phyloP scores from a whole-genome alignment of 805 yeast species.

The Teunomyces panamensis region DNA sequence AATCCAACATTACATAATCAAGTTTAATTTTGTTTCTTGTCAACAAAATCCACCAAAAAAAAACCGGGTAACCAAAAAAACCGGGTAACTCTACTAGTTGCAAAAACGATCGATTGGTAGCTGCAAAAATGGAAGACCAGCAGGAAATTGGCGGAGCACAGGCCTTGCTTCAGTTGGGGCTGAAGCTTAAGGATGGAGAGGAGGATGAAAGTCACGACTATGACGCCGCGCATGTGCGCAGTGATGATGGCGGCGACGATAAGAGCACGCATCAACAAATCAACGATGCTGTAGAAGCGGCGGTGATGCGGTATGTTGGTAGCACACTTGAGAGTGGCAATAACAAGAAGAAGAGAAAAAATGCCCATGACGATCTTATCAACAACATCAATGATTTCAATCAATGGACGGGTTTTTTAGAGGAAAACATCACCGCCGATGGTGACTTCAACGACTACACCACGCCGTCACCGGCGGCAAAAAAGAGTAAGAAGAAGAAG shows the following conservation, averaged over 20 bases:
- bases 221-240: not conserved
- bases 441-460: constrained; percentile 9
- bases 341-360: constrained; percentile 11
- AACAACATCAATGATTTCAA: constrained; percentile 47
- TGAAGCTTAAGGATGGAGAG: constrained; percentile 22
- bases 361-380: constrained; percentile 37
- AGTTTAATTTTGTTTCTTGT: too few relatives aligned
- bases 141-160: constrained; percentile 47
- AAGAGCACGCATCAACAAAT: constrained; percentile 37
- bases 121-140: constrained; percentile 27
- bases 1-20: too few relatives aligned
- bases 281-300: constrained; percentile 68
- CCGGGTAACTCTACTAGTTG: constrained; percentile 9
- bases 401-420: constrained; percentile 44
- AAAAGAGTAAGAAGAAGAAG: constrained; percentile 13
- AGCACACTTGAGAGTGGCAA: constrained; percentile 40
- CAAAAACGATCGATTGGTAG: not conserved
- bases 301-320: constrained; percentile 71
- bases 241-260: constrained; percentile 12
- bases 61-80: constrained; percentile 1
- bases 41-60: too few relatives aligned
- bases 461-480: not conserved
- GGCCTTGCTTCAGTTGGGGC: constrained; percentile 41
- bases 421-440: constrained; percentile 17
- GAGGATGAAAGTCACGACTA: constrained; percentile 1